Evolutionary conservation across 139 green algal genomes (phyloP), one percentile per base, ranked within the genome.

Genomic region (Tetraselmis chui): DNA sequence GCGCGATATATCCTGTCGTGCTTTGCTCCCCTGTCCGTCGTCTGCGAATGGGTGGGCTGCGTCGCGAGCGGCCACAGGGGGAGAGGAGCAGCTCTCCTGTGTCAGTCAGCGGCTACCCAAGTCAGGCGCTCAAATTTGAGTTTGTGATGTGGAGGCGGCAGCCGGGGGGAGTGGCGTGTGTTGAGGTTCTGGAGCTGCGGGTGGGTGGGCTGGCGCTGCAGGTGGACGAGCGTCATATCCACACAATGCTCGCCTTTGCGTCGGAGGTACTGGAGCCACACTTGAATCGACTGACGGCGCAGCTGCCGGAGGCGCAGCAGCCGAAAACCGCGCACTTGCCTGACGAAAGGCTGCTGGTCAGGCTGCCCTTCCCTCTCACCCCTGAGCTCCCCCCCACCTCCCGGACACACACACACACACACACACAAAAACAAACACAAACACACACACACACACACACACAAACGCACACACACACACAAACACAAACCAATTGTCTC

Each of bases 161-260:
- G 45, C 45, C 45, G 45, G 45, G 45, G 18, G 45, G 45, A 18
- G 45, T 67, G n/a, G 29, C 94, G 78, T 97, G 94, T 80, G 75
- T 96, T 0, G 88, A 97, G 83, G 76, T 88, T 0, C 80, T 92
- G 0, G 83, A 87, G 74, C 59, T 95, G 31, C 31, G 88, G 18
- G 26, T 89, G 11, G 85, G 88, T 0, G 89, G 91, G 0, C 18
- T 93, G 23, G 85, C 87, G 0, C 29, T 96, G 2, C 91, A 84
- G 58, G 32, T 94, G 18, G 93, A 95, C 77, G 91, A 95, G 86
- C 77, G 83, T 29, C 87, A 93, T 77, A 31, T 92, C 0, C 79
- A 84, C 26, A 32, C 84, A 75, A 84, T 95, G 2, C 32, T 85
- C 28, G 76, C 85, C 22, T 83, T 91, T 30, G 76, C 80, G 26